A percentile compares a stretch with the other conserved stretches of the same genome.
Conservation (phyloP, 768 basidiomycete genomes). For the Coprinopsis strossmayeri region DNA sequence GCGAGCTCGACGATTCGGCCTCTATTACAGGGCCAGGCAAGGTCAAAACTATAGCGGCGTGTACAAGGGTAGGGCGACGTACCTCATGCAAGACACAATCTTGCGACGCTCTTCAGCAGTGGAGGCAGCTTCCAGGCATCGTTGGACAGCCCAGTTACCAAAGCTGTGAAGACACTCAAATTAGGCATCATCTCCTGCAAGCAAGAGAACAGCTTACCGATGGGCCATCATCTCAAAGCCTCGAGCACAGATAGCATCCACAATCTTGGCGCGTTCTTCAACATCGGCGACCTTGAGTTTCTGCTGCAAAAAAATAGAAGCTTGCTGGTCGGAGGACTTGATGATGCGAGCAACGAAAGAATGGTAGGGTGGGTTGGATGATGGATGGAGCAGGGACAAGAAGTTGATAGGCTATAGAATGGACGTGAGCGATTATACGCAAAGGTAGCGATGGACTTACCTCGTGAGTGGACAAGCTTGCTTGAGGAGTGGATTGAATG, state of each 20-base stretch:
- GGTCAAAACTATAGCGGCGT: neutral
- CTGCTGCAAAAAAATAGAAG: conserved; percentile 85
- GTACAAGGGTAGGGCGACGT: conserved; percentile 11
- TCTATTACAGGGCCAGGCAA: conserved; percentile 26
- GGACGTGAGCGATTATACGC: conserved; percentile 11
- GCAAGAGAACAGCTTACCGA: conserved; percentile 35
- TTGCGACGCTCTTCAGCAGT: conserved; percentile 70
- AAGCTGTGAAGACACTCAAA: conserved; percentile 41
- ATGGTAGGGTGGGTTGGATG: conserved; percentile 77
- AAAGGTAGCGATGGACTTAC: conserved; percentile 12
- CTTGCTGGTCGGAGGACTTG: conserved; percentile 86
- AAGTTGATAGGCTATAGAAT: conserved; percentile 76
- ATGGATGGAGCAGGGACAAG: conserved; percentile 77
- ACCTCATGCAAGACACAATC: conserved; percentile 87
- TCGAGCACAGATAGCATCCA: conserved; percentile 77
- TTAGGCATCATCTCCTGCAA: conserved; percentile 9
- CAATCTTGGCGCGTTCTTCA: conserved; percentile 74
- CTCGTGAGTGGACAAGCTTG: conserved; percentile 6
- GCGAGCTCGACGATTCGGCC: conserved; percentile 83
- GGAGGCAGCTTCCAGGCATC: conserved; percentile 77
- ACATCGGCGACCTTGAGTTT: conserved; percentile 82
- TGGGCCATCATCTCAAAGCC: conserved; percentile 94
- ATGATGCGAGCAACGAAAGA: conserved; percentile 81
- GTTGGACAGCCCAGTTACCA: conserved; percentile 88
- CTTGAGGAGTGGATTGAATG: conserved; percentile 4